Evolutionary conservation across 1,284 basidiomycete species (phyloP).

Genomic region (Trichosporon sp.): DNA sequence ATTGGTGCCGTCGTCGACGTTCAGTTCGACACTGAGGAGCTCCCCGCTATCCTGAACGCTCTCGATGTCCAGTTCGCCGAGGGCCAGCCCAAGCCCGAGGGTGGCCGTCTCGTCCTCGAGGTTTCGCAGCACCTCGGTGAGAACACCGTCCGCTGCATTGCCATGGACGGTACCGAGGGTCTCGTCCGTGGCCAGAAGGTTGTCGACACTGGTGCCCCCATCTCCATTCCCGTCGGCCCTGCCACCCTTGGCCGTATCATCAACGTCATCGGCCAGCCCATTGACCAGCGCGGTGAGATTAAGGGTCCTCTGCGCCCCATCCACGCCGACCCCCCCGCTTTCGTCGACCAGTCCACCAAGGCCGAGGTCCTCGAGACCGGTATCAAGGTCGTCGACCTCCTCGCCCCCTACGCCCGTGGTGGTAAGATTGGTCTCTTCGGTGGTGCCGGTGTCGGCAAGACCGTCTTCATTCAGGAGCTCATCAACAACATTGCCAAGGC

Average conservation of each 20-base stretch:
- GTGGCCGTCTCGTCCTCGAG: conserved; percentile 90
- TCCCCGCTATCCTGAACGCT: conserved; percentile 95
- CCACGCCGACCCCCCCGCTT: conserved; percentile 91
- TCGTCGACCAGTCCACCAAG: conserved; percentile 96
- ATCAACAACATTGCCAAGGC: conserved; percentile 99
- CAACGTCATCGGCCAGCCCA: conserved; percentile 99
- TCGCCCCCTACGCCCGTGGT: conserved; percentile 98
- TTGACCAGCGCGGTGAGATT: conserved; percentile 98
- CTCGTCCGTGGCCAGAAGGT: conserved; percentile 98
- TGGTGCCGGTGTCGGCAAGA: conserved; percentile 99
- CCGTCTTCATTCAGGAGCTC: conserved; percentile 91
- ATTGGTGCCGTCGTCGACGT: conserved; percentile 98
- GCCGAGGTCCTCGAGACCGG: conserved; percentile 98
- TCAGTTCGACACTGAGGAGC: conserved; percentile 81
- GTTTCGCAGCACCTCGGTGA: conserved; percentile 96
- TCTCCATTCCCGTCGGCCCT: conserved; percentile 90
- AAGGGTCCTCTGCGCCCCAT: conserved; percentile 86
- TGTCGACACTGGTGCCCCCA: conserved; percentile 91
- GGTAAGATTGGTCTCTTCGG: conserved; percentile 99
- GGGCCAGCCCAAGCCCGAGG: conserved; percentile 47
- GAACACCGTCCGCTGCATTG: conserved; percentile 96
- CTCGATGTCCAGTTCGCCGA: conserved; percentile 87
- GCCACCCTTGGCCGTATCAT: conserved; percentile 94
- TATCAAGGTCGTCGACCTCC: conserved; percentile 99
- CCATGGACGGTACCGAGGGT: conserved; percentile 99